Evolutionary conservation across 768 basidiomycete genomes (phyloP), one percentile per base, ranked within the genome.

Genomic region (Trametes elegans): DNA sequence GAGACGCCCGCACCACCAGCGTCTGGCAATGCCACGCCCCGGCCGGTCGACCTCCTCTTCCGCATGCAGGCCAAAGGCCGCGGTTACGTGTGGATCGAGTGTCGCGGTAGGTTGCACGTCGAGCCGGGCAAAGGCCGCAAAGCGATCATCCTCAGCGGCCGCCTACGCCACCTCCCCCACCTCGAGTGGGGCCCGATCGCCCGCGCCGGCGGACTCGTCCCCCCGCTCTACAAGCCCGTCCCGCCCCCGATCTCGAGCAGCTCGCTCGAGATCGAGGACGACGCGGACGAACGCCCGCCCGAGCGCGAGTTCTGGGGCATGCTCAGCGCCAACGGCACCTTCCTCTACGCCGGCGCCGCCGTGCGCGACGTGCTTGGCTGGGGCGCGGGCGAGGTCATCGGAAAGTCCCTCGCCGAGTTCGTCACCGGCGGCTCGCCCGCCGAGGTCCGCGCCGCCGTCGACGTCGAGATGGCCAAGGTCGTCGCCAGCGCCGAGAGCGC

Each of bases 111-210:
- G 27, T 77, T 98, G 35, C 88, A 95, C 64, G 81, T 90, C 52
- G 96, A 99, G 73, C 87, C 93, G 0, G 93, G 93, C 1, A 98
- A 98, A 66, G 93, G 93, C 0, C 76, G 93, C 32, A 97, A 98
- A 71, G 92, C 93, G 2, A 93, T 99, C 65, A 83, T 99, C 31
- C 77, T 99, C n/a, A 83, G 82, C 52, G 95, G 88, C 0, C 78
- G 96, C 8, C 81, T 86, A 27, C 73, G 87, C 40, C 78, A 78
- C 63, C 86, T 90, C 77, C 82, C 84, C 7, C 66, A 61, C 2
- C 68, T 93, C 21, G 69, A 66, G 4, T 93, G 91, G 91, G 74
- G 72, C 3, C 73, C 75, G 32, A 70, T 93, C 26, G 68, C 73
- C 1, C 65, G 68, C 26, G 78, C 76, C 3, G 85, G 85, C 19